A percentile compares a stretch with the other conserved stretches of the same genome.
Conservation (phyloP, 306 rosid genomes). For the Hylodesmum podocarpum region DNA sequence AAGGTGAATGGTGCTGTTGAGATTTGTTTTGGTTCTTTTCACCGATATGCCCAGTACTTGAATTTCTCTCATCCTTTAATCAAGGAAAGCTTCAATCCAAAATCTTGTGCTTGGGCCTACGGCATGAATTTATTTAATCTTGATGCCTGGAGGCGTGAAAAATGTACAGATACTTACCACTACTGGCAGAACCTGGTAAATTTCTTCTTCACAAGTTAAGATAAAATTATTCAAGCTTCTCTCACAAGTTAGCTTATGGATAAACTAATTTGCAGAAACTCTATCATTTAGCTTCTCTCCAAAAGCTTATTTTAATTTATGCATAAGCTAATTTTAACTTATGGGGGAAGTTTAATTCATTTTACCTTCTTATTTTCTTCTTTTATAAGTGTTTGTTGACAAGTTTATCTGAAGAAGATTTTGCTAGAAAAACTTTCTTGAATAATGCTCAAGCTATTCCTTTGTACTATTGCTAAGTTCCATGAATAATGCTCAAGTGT, state of each 20-base stretch:
- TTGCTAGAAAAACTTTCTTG: neutral
- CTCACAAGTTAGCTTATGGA: neutral
- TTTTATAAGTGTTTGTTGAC: neutral
- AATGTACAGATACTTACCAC: constrained; percentile 82
- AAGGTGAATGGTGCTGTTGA: constrained; percentile 97
- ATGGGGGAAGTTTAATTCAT: neutral
- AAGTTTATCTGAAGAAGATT: neutral
- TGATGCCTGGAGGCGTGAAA: constrained; percentile 93
- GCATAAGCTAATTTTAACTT: neutral
- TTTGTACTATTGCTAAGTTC: constrained; percentile 15
- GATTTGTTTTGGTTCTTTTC: constrained; percentile 97
- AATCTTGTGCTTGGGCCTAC: constrained; percentile 94
- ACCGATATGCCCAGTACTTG: constrained; percentile 74
- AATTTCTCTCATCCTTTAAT: constrained; percentile 85
- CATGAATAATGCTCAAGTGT: too few relatives aligned
- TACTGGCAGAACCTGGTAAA: constrained; percentile 92
- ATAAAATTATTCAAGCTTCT: neutral
- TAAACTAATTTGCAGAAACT: neutral
- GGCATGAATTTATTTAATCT: constrained; percentile 96
- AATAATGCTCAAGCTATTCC: constrained; percentile 16
- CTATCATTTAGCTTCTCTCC: neutral
- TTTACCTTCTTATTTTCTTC: neutral
- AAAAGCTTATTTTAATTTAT: neutral
- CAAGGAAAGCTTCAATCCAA: constrained; percentile 77
- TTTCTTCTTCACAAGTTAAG: constrained; percentile 1